Evolutionary conservation across 768 basidiomycete genomes (phyloP).

Genomic region (Cantharellus cinnabarinus): DNA sequence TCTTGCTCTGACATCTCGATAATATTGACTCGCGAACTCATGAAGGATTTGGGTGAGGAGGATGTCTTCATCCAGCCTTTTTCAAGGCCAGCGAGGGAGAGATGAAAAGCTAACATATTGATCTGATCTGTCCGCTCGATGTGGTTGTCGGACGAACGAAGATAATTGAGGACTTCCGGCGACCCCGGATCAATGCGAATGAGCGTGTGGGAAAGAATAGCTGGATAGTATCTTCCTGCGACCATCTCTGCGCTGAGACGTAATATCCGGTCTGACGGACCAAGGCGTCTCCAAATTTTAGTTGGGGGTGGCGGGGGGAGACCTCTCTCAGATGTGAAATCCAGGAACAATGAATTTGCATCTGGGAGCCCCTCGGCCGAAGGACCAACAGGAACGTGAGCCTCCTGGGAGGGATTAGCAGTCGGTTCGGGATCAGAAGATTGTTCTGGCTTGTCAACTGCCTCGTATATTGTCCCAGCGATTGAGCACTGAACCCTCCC

Average conservation of each 20-base stretch:
- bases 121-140: background rate
- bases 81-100: background rate
- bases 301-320: slow-evolving; percentile 48
- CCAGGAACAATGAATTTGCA: no score
- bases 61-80: background rate
- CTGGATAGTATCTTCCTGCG: slow-evolving; percentile 65
- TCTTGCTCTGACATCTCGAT: no score
- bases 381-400: background rate
- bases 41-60: no score
- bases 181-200: background rate
- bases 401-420: background rate
- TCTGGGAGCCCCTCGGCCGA: background rate
- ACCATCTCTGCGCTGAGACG: slow-evolving; percentile 50
- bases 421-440: background rate
- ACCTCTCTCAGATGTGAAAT: background rate
- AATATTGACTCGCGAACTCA: no score
- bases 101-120: background rate
- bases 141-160: background rate
- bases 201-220: slow-evolving; percentile 43
- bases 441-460: background rate
- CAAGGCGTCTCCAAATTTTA: slow-evolving; percentile 48
- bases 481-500: background rate
- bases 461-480: background rate
- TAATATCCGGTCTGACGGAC: slow-evolving; percentile 38
- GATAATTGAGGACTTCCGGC: background rate